A percentile compares a stretch with the other conserved stretches of the same genome.
phyloP scores from a whole-genome alignment of 1,284 basidiomycete genomes.

The Hortiboletus rubellus region DNA sequence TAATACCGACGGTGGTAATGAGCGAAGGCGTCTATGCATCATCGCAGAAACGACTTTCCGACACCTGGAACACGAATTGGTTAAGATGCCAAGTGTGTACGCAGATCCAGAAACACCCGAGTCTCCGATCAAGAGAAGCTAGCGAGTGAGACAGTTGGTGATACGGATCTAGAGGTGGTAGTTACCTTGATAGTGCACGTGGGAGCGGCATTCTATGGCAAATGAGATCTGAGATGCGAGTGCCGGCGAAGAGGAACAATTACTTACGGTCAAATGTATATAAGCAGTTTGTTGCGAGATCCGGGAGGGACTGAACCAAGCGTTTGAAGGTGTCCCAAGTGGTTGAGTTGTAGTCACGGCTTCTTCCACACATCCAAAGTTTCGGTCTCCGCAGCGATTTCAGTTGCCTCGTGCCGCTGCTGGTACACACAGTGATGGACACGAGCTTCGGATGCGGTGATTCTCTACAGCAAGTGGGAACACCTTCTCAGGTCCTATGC shows the following conservation, averaged over 20 bases:
- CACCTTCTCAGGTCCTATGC: too few species aligned
- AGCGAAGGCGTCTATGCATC: constrained; percentile 60
- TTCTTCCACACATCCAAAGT: too few species aligned
- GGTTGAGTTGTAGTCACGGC: too few species aligned
- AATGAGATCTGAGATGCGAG: not conserved
- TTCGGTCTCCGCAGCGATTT: constrained; percentile 3
- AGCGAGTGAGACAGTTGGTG: constrained; percentile 7
- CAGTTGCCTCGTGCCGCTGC: too few species aligned
- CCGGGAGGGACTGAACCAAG: too few species aligned
- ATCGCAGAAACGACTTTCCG: constrained; percentile 91
- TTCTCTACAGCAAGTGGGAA: too few species aligned
- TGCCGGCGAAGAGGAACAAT: not conserved
- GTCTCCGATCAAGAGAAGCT: constrained; percentile 96
- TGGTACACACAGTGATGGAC: too few species aligned
- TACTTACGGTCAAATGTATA: not conserved
- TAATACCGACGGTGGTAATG: constrained; percentile 98
- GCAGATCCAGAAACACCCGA: constrained; percentile 60
- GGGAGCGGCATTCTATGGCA: constrained; percentile 67
- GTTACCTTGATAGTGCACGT: constrained; percentile 72
- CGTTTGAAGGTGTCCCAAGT: not conserved
- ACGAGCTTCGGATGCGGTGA: too few species aligned
- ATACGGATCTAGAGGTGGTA: not conserved
- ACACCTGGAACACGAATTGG: constrained; percentile 60
- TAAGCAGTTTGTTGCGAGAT: too few species aligned
- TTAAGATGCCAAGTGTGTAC: not conserved